Base-by-base conservation (phyloP, 306 rosid species). In the Glycyrrhiza uralensis region DNA sequence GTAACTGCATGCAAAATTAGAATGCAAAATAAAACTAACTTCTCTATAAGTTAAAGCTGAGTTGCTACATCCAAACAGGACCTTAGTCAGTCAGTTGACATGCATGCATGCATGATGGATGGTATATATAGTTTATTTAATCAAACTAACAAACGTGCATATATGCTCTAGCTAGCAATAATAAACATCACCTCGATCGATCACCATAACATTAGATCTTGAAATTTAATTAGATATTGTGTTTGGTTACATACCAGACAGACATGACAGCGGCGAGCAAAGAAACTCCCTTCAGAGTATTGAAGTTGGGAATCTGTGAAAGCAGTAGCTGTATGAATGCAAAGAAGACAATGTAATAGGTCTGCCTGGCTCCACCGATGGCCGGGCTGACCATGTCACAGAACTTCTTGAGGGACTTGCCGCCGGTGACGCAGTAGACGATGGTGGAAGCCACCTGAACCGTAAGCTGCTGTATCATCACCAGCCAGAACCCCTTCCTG, bases 391-490 rank as follows among this genome's bases (percentile, higher is more conserved):
- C 0, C 0, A 84, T 75, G 6, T 86, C 84, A 23, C 33, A 73
- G 59, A 82, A 84, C 49, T 90, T 90, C 83, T 90, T 87, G 12
- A 90, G 19, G 0, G 96, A 90, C 45, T 87, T 87, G 0, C 96
- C 96, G 5, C 96, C 96, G 0, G 93, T 90, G 24, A 90, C 90
- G 5, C 74, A 22, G 30, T 90, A 90, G 7, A 90, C 96, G 13
- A 90, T 90, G 49, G 60, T 49, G 0, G 89, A 38, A 17, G 91
- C 89, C 12, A 87, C 80, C 22, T 87, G 91, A 62, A 90, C 93
- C 0, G 64, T 76, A 14, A 85, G 19, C 15, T 90, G 96, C 7
- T 80, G 87, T 6, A 86, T 78, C 89, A 90, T 80, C 0, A 90
- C 72, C 13, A 78, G 9, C 93, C 88, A 84, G 6, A 51, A 80